phyloP scores from a whole-genome alignment of 2,329 filamentous ascomycete genomes.

The Lomentospora prolificans region DNA sequence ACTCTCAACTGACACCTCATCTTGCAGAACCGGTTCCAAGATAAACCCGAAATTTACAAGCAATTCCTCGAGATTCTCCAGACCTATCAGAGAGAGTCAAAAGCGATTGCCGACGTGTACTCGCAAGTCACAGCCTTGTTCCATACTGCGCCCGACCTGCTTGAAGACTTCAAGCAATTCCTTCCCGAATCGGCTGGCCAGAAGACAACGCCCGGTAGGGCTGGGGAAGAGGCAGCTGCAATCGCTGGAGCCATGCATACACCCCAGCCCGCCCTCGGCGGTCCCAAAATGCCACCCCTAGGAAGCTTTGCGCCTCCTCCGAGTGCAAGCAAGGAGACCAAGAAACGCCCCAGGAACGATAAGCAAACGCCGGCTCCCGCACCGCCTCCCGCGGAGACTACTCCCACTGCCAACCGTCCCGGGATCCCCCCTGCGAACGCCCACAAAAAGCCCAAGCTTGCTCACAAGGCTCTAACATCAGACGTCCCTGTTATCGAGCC shows the following conservation, averaged over 20 bases:
- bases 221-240: constrained; percentile 53
- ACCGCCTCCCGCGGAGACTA: background rate
- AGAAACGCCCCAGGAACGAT: constrained; percentile 66
- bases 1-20: background rate
- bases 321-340: constrained; percentile 79
- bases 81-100: constrained; percentile 95
- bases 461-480: constrained; percentile 52
- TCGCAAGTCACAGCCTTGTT: constrained; percentile 92
- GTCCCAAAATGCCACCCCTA: constrained; percentile 80
- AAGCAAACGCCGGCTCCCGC: constrained; percentile 37
- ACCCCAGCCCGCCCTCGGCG: constrained; percentile 46
- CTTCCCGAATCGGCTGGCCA: constrained; percentile 69
- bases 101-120: constrained; percentile 97
- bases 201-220: constrained; percentile 40
- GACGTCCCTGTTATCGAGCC: constrained; percentile 64
- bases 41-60: constrained; percentile 97
- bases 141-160: constrained; percentile 81
- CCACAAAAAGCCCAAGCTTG: constrained; percentile 63
- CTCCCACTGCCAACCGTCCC: constrained; percentile 14
- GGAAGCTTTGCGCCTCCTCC: constrained; percentile 82
- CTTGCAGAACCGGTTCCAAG: constrained; percentile 81
- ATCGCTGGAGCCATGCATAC: constrained; percentile 39
- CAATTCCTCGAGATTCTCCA: constrained; percentile 97
- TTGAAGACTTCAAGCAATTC: constrained; percentile 99
- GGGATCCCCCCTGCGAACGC: constrained; percentile 24